phyloP scores from a whole-genome alignment of 73 alveolate genomes.

The Symbiodinium natans region DNA sequence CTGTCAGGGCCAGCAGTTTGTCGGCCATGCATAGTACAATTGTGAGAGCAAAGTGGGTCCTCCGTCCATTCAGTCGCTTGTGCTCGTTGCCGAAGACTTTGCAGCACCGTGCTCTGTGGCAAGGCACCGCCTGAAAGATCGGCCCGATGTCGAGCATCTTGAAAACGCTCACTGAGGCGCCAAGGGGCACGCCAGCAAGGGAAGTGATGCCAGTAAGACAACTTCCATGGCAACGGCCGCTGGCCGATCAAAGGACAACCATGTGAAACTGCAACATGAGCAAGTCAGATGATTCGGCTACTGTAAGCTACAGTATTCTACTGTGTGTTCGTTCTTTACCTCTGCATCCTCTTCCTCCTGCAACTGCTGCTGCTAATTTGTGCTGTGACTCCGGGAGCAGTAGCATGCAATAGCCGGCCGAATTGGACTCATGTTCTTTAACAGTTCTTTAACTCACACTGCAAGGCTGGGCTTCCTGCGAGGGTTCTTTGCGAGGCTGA shows the following conservation, averaged over 20 bases:
- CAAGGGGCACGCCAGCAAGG: not conserved
- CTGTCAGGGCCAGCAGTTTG: not conserved
- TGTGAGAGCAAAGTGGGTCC: too few species aligned
- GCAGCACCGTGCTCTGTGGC: not conserved
- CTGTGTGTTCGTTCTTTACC: not conserved
- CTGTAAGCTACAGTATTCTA: not conserved
- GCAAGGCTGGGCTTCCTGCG: not conserved
- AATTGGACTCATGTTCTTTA: too few species aligned
- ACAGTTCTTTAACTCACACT: too few species aligned
- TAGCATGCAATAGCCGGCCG: too few species aligned
- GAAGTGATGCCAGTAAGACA: not conserved
- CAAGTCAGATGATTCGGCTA: not conserved
- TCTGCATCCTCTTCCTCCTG: not conserved
- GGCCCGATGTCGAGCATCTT: too few species aligned
- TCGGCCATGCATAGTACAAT: too few species aligned
- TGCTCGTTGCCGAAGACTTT: not conserved
- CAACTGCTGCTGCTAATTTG: not conserved
- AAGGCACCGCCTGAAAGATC: not conserved
- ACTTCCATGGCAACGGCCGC: not conserved
- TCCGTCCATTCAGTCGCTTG: not conserved
- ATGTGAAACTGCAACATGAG: too few species aligned
- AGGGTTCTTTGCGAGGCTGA: conserved; percentile 55
- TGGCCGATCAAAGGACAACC: not conserved
- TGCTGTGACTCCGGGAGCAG: too few species aligned
- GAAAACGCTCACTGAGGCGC: too few species aligned